Evolutionary conservation across 2,329 filamentous ascomycete species (phyloP), one percentile per base, ranked within the genome.

Genomic region (Pyrenochaeta sp.): DNA sequence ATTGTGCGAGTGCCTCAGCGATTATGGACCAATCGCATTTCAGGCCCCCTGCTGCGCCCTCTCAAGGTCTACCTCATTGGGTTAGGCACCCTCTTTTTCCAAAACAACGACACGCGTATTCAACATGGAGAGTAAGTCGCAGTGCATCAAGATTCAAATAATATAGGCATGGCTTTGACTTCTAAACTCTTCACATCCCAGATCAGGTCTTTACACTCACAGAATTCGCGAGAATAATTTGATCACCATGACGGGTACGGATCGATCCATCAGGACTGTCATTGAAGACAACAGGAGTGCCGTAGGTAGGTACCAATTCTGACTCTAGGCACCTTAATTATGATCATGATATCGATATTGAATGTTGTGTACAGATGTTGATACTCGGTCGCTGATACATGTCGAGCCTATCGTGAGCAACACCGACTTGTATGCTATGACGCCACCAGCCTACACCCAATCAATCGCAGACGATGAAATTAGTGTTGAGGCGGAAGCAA

Each of bases 391-490:
- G 1, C 6, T 50, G 7, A 12, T 40, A 4, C 51, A 55, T 5
- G 47, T 28, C 24, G 62, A 60, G 27, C 45, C 36, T 19, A 51
- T 42, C 2, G 36, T 40, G 2, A 57, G 48, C 52, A 66, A 71
- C 30, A 49, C 58, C 37, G 66, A 71, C 49, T 52, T 71, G 2
- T 67, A 69, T 47, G 49, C 44, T 22, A 45, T 62, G 19, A 62
- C 63, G 4, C 65, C 63, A 1, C 67, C 69, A n/a, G 61, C 61
- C 2, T 72, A 72, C 50, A 66, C 63, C 10, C 49, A 55, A 19
- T 54, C 54, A 3, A 50, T 56, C 7, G 56, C 60, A 5, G 48
- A 57, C 0, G 58, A 56, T 37, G 69, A 72, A 45, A 13, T 50
- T 27, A 56, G 61, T 5, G 43, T 71, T 34, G 65, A 68, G n/a